Base-by-base conservation (phyloP, 2,329 filamentous ascomycete genomes). In the Alternaria novae-zelandiae region DNA sequence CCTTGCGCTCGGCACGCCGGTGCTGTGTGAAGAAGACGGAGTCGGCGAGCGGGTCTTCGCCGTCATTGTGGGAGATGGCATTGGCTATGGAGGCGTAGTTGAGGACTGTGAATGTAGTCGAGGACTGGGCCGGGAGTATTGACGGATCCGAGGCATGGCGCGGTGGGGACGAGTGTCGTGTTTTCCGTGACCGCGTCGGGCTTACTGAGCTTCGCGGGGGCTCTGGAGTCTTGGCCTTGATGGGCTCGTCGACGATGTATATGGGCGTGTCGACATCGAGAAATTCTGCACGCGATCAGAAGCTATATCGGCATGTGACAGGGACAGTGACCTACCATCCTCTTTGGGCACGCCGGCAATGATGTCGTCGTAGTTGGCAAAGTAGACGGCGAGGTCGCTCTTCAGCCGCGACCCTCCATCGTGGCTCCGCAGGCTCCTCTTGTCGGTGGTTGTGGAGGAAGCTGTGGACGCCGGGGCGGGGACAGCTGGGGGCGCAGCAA, bases 351-450 rank as follows among this genome's bases (percentile, higher is more conserved):
- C 90, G 76, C 96, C 92, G 66, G 92, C 94, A 81, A 98, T 93
- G 70, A 97, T 88, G 78, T 97, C 93, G 80, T 97, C 94, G 80
- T 97, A 98, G 75, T 96, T 94, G 56, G 92, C 90, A 76, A 98
- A 97, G 82, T 97, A 98, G 51, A 89, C 87, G 41, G 94, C 90
- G 65, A 98, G 86, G 76, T 97, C 94, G 81, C 94, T 97, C 85
- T 96, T 97, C 82, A 94, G 90, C 71, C 93, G 87, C 55, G 90
- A 90, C 11, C 91, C 91, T 73, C 87, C 87, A 77, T 97, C 93
- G 74, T 96, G 92, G 56, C 93, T 97, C 66, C 95, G 88, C 78
- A 97, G 83, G 77, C 93, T 95, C 74, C 94, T 83, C 78, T 88
- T 91, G 70, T 92, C 90, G 64, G 89, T 67, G 26, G 64, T 89